Percentiles rank a stretch among this genome's conserved stretches.
These are phyloP conservation scores for Hydrangea macrophylla DNA, from an alignment of 148 eudicot genomes.

Conservation along the genomic window DNA sequence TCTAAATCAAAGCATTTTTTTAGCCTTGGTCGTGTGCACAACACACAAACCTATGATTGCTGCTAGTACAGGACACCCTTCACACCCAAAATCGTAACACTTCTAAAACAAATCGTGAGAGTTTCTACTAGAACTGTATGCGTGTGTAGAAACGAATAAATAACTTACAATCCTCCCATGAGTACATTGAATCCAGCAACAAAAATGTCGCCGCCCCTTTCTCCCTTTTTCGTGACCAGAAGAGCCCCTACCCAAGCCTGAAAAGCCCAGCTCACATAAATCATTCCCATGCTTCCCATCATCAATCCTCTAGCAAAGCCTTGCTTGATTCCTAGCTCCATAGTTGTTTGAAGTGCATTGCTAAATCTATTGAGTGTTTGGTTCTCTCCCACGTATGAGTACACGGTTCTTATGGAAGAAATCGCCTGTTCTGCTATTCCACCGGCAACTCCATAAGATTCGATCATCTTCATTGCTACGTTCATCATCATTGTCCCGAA, in stretches of 20 bases:
- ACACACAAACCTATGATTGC: too few species aligned
- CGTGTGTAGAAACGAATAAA: neutral
- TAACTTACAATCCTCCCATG: constrained; percentile 60
- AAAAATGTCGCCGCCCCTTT: constrained; percentile 45
- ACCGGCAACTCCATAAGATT: constrained; percentile 49
- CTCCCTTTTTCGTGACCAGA: constrained; percentile 38
- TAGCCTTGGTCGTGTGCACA: too few species aligned
- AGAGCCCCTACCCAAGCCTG: constrained; percentile 50
- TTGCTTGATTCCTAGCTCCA: constrained; percentile 44
- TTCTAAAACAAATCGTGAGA: too few species aligned
- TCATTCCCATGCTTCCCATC: constrained; percentile 57
- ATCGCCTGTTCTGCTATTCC: constrained; percentile 54
- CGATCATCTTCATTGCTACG: constrained; percentile 35
- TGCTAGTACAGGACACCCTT: too few species aligned
- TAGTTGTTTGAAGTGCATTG: constrained; percentile 36
- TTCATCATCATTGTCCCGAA: constrained; percentile 47
- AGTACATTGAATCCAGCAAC: constrained; percentile 56
- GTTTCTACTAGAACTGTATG: too few species aligned
- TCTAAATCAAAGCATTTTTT: too few species aligned
- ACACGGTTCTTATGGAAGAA: constrained; percentile 51
- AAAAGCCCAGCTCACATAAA: constrained; percentile 52
- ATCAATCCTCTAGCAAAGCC: constrained; percentile 49
- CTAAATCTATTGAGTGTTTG: constrained; percentile 47
- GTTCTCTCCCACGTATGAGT: constrained; percentile 45
- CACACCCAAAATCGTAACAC: too few species aligned